These are phyloP conservation scores for Geosmithia flava DNA, from an alignment of 2,329 filamentous ascomycete species.

Conservation along the genomic window DNA sequence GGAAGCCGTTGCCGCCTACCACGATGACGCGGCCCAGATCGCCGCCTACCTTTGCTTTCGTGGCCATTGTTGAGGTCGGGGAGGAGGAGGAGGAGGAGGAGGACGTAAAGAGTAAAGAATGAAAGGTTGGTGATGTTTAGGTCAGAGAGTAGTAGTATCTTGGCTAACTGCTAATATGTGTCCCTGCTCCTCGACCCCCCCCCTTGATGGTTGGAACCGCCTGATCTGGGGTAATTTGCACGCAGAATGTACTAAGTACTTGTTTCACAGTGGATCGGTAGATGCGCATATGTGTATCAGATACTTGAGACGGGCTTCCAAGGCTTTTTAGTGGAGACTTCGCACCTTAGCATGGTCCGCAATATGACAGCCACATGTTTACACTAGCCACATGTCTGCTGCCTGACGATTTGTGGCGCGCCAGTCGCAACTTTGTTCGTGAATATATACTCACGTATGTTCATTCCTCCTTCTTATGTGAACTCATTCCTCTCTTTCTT, in stretches of 20 bases:
- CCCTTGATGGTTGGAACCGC: background rate
- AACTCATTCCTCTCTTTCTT: too few species aligned
- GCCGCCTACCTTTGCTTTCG: slow-evolving; percentile 19
- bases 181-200: background rate
- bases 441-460: too few species aligned
- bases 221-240: background rate
- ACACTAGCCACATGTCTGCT: too few species aligned
- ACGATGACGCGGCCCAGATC: slow-evolving; percentile 60
- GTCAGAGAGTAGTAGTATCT: background rate
- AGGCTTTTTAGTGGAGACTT: too few species aligned
- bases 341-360: too few species aligned
- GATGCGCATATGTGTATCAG: too few species aligned
- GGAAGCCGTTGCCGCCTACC: slow-evolving; percentile 74
- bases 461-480: too few species aligned
- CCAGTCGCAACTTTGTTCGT: too few species aligned
- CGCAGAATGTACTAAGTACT: background rate
- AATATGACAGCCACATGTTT: too few species aligned
- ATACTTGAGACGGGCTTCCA: too few species aligned
- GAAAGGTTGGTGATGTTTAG: slow-evolving; percentile 2
- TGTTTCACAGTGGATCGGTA: background rate
- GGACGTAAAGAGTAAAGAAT: background rate
- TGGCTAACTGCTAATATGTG: background rate
- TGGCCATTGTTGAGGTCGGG: slow-evolving; percentile 6
- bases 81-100: background rate
- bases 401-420: too few species aligned